Evolutionary conservation across 192 early-diverging fungal genomes (phyloP).

Genomic region (Rhizophagus prolifer): DNA sequence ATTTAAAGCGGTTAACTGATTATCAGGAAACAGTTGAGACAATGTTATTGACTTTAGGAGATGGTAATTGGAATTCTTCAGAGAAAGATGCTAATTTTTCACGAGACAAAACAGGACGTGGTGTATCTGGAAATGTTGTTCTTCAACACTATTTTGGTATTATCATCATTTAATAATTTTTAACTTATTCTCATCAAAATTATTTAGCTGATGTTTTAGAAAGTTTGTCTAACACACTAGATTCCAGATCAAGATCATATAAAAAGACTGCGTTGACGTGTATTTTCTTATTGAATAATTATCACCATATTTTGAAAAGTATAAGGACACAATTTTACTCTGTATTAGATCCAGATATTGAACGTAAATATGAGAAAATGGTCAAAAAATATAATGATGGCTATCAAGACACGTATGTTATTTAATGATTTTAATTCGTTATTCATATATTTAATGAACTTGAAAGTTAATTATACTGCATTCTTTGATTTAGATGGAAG

Average conservation of each 20-base stretch:
- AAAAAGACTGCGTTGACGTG: constrained; percentile 63
- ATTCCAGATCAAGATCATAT: constrained; percentile 68
- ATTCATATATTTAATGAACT: background rate
- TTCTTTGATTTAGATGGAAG: constrained; percentile 56
- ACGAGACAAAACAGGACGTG: constrained; percentile 21
- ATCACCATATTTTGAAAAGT: constrained; percentile 68
- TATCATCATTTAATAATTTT: background rate
- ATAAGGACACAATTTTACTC: constrained; percentile 55
- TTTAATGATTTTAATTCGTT: background rate
- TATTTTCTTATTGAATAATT: constrained; percentile 85
- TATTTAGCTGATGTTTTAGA: constrained; percentile 56
- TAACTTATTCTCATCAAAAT: background rate
- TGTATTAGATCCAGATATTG: constrained; percentile 49
- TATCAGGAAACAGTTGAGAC: constrained; percentile 58
- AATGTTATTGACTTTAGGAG: constrained; percentile 49
- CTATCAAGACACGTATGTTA: constrained; percentile 46
- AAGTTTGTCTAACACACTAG: constrained; percentile 57
- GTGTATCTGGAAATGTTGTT: constrained; percentile 29
- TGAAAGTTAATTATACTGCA: background rate
- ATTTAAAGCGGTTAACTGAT: constrained; percentile 58
- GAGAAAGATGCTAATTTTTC: constrained; percentile 33
- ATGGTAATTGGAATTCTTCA: constrained; percentile 57
- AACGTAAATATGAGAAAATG: constrained; percentile 52
- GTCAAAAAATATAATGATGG: constrained; percentile 50
- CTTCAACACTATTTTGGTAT: constrained; percentile 42